Conservation (phyloP, 495 filamentous ascomycete genomes). For the Penicillium cataractarum region DNA sequence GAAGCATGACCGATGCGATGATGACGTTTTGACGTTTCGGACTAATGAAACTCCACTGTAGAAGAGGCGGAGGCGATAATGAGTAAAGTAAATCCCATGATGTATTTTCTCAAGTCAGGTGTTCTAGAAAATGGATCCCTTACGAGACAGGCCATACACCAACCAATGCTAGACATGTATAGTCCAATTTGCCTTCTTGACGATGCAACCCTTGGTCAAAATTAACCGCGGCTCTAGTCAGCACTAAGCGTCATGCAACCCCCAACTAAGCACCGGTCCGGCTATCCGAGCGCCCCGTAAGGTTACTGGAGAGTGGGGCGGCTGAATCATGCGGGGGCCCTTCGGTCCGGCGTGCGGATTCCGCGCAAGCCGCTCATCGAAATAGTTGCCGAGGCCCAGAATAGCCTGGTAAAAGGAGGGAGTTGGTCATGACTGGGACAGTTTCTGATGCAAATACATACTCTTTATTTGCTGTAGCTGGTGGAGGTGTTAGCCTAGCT, state of each 20-base stretch:
- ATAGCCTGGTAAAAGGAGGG: neutral
- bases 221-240: too few relatives aligned
- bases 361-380: neutral
- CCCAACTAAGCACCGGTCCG: neutral
- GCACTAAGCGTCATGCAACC: neutral
- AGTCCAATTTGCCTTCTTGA: too few relatives aligned
- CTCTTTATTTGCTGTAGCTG: neutral
- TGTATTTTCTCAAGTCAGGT: too few relatives aligned
- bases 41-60: too few relatives aligned
- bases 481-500: neutral
- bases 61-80: too few relatives aligned
- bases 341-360: conserved; percentile 2
- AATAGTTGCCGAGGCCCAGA: neutral
- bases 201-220: too few relatives aligned
- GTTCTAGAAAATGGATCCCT: too few relatives aligned
- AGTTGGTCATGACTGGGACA: neutral
- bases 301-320: neutral
- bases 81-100: too few relatives aligned
- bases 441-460: neutral
- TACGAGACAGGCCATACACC: too few relatives aligned
- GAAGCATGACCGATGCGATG: too few relatives aligned
- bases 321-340: neutral
- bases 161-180: too few relatives aligned
- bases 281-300: neutral
- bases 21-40: too few relatives aligned